phyloP scores from a whole-genome alignment of 1,284 basidiomycete species.

The Exobasidium cylindrosporum region DNA sequence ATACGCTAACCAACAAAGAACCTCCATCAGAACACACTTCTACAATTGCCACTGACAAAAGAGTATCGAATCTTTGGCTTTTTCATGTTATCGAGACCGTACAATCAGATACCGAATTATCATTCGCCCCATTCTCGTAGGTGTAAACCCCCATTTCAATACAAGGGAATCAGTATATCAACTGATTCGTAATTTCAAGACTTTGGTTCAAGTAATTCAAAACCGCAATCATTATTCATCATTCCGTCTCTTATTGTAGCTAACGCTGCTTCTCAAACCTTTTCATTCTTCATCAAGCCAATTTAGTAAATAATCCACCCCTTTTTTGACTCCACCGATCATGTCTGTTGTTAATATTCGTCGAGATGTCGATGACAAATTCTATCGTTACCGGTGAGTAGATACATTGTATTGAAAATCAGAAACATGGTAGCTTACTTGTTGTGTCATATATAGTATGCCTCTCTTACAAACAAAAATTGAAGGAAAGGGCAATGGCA shows the following conservation, averaged over 20 bases:
- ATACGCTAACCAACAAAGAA: not conserved
- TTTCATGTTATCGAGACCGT: constrained; percentile 5
- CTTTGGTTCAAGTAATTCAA: not conserved
- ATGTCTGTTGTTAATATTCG: constrained; percentile 87
- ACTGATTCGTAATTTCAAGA: not conserved
- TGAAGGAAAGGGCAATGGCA: constrained; percentile 98
- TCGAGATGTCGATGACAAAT: constrained; percentile 85
- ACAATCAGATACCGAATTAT: not conserved
- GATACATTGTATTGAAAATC: no score
- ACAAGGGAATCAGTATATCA: not conserved
- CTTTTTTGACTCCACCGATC: constrained; percentile 15
- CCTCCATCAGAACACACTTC: not conserved
- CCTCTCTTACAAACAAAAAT: constrained; percentile 92
- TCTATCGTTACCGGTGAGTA: constrained; percentile 57
- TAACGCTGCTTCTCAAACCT: not conserved
- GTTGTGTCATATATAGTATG: constrained; percentile 66
- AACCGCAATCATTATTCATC: not conserved
- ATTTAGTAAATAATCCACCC: not conserved
- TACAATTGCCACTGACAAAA: not conserved
- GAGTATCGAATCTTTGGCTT: not conserved
- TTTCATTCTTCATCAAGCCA: not conserved
- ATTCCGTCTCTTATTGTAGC: not conserved
- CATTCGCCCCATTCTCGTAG: constrained; percentile 3
- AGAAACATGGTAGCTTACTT: no score
- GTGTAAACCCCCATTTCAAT: not conserved